Conservation (phyloP, 2,329 filamentous ascomycete species). For the Colletotrichum tanaceti region DNA sequence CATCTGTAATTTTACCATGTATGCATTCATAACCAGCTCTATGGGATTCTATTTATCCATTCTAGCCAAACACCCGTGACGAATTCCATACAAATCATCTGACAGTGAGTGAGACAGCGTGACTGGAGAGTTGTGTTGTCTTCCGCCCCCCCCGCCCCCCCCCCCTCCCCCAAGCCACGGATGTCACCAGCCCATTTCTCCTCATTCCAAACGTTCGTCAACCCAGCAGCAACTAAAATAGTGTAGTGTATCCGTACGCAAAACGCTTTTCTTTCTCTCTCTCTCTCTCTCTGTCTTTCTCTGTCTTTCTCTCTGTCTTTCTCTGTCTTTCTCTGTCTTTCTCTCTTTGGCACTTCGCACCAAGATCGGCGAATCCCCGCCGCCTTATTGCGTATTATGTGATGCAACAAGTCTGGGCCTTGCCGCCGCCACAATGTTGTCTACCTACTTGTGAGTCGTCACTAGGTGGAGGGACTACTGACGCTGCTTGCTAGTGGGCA, state of each 20-base stretch:
- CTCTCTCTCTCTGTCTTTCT: no score
- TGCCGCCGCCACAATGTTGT: neutral
- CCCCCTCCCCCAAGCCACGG: constrained; percentile 30
- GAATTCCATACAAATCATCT: neutral
- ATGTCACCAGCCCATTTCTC: constrained; percentile 26
- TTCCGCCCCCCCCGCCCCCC: no score
- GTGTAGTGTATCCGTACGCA: no score
- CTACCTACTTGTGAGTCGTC: no score
- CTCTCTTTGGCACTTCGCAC: constrained; percentile 12
- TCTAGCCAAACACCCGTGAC: neutral
- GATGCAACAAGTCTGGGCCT: constrained; percentile 8
- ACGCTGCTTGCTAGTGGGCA: neutral
- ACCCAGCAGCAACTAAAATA: constrained; percentile 13
- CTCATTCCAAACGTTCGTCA: constrained; percentile 25
- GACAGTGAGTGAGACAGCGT: neutral
- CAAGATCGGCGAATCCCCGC: neutral
- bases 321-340: no score
- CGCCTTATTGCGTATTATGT: constrained; percentile 28
- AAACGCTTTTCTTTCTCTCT: no score
- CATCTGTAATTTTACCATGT: neutral
- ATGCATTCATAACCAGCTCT: no score
- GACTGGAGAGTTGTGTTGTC: neutral
- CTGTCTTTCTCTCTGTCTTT: no score
- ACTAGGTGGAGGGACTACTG: no score
- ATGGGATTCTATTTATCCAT: no score